A percentile compares a stretch with the other conserved stretches of the same genome.
phyloP scores from a whole-genome alignment of 768 basidiomycete genomes.

The Pulveroboletus frians region DNA sequence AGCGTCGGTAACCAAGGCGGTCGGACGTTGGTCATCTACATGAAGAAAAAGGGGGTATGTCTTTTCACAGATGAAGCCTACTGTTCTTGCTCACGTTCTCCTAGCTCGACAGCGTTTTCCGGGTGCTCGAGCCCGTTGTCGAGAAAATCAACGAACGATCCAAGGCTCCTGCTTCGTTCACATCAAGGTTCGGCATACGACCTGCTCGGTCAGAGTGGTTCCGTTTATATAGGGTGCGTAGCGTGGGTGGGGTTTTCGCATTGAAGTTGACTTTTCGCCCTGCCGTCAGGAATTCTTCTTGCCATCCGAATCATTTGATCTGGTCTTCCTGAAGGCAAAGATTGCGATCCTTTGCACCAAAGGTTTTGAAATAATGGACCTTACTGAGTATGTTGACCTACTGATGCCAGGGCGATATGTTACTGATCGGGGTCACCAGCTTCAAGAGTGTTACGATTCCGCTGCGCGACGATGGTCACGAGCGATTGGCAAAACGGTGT shows the following conservation, averaged over 20 bases:
- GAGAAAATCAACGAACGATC: constrained; percentile 80
- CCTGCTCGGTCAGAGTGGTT: constrained; percentile 91
- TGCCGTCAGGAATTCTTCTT: constrained; percentile 75
- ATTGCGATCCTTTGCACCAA: constrained; percentile 91
- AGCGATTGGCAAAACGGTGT: constrained; percentile 71
- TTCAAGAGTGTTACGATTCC: constrained; percentile 90
- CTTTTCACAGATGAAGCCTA: constrained; percentile 3
- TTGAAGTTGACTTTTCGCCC: background rate
- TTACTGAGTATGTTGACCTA: constrained; percentile 64
- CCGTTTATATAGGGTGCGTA: constrained; percentile 69
- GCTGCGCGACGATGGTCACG: constrained; percentile 66
- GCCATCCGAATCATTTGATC: constrained; percentile 83
- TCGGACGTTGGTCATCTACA: constrained; percentile 87
- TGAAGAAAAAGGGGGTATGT: constrained; percentile 87
- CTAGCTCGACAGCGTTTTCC: constrained; percentile 87
- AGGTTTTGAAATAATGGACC: constrained; percentile 97
- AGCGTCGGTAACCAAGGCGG: constrained; percentile 84
- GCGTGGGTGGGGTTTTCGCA: background rate
- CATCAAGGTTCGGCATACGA: constrained; percentile 71
- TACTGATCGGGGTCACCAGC: constrained; percentile 32
- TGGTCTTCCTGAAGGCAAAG: constrained; percentile 90
- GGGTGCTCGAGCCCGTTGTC: constrained; percentile 93
- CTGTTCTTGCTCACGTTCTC: background rate
- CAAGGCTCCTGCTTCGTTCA: constrained; percentile 64
- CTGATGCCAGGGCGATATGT: background rate